Evolutionary conservation across 2,329 filamentous ascomycete species (phyloP), one percentile per base, ranked within the genome.

Genomic region (Emmonsia crescens): DNA sequence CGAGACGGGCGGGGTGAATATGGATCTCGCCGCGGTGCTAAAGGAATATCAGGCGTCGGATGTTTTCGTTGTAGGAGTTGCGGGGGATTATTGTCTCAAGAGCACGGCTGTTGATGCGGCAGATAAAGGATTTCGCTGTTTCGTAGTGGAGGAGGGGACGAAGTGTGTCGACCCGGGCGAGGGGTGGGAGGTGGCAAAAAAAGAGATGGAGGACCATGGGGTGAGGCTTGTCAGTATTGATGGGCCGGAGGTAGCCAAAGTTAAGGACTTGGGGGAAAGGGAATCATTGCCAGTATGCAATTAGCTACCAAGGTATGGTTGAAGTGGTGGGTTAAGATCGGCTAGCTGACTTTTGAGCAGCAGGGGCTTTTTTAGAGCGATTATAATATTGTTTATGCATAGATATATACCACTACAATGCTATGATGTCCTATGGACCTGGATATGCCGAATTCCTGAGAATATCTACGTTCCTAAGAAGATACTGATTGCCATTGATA

Each of bases 61-160:
- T 72, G 89, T 96, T 5, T 96, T 87, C 72, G 84, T 94, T 27
- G 91, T 90, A 1, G 94, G 94, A 0, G 72, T 99, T 60, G 93
- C 94, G 3, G 86, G 85, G 21, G 94, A 97, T 74, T 96, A 89
- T 73, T 99, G 94, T 73, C 92, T 97, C 61, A 87, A 85, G 71
- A 82, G 77, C 64, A 96, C 91, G 19, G 93, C 92, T 0, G 75
- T 91, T 58, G 89, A 96, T 79, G 87, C 92, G 0, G 80, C 76
- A 2, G 83, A 81, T 65, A 86, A 89, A 68, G 93, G 92, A 0
- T 96, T 94, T 71, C 78, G 74, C 67, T 89, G 88, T 3, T 89
- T 82, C 73, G 82, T 97, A 29, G 79, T 97, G 3, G 84, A 87
- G 68, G 90, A 97, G 69, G 91, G 81, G 9, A 92, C 89, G 5